A percentile compares a stretch with the other conserved stretches of the same genome.
Conservation (phyloP, 345 rosid species). For the Eucalyptus grandis region DNA sequence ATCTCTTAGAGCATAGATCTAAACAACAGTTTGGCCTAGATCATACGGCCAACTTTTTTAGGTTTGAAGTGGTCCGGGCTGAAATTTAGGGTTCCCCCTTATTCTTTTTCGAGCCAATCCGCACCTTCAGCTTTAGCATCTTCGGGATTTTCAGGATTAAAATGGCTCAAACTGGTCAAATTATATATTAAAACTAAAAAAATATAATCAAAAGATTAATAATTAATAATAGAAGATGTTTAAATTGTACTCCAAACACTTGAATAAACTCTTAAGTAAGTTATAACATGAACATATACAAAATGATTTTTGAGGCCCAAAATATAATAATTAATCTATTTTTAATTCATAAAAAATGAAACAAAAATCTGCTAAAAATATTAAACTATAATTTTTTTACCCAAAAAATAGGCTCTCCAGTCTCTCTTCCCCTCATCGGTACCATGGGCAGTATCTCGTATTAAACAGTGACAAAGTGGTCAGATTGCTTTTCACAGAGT, state of each 20-base stretch:
- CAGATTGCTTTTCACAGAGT: too few species aligned
- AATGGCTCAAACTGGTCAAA: background rate
- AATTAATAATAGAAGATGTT: background rate
- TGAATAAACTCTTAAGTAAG: background rate
- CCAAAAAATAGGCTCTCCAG: too few species aligned
- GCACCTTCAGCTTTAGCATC: background rate
- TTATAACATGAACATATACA: too few species aligned
- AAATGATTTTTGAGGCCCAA: too few species aligned
- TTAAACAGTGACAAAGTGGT: too few species aligned
- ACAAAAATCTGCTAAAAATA: too few species aligned
- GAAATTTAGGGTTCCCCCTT: background rate
- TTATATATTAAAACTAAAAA: background rate
- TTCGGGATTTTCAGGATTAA: background rate
- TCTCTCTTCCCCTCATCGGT: too few species aligned
- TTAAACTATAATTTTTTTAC: too few species aligned
- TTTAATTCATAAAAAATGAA: too few species aligned
- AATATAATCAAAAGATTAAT: background rate
- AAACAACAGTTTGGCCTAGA: background rate
- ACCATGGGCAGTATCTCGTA: too few species aligned
- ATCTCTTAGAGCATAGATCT: background rate
- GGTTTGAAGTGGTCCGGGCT: background rate
- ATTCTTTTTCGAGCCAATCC: background rate
- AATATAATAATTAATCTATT: too few species aligned
- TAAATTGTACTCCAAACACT: background rate
- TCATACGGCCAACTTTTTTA: too few species aligned